Conservation (phyloP, 208 protist species). For the Trichomonas gallinae region DNA sequence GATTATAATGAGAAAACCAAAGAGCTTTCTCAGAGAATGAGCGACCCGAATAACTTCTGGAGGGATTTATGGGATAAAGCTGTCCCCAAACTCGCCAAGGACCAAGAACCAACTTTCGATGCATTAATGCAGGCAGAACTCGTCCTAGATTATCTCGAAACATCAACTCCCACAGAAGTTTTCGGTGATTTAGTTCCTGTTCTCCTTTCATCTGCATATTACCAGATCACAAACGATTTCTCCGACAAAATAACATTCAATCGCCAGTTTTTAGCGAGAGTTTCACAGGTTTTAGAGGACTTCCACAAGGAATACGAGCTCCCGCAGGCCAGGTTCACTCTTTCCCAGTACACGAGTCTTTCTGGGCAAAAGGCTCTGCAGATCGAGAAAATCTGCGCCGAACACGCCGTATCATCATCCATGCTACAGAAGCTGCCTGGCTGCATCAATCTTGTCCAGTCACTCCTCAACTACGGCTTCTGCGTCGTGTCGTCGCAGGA, state of each 20-base stretch:
- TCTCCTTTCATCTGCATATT: neutral
- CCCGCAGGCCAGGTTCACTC: neutral
- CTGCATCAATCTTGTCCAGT: neutral
- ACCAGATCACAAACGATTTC: neutral
- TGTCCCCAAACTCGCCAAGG: neutral
- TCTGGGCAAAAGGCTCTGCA: neutral
- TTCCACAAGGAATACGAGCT: neutral
- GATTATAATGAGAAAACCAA: neutral
- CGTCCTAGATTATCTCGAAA: neutral
- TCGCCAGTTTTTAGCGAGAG: neutral
- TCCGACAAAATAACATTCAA: neutral
- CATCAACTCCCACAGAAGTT: neutral
- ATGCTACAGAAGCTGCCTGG: neutral
- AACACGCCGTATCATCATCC: neutral
- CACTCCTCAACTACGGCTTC: neutral
- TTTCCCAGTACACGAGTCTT: neutral
- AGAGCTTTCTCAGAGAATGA: neutral
- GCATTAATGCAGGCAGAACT: neutral
- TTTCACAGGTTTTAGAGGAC: neutral
- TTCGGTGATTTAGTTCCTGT: conserved; percentile 4
- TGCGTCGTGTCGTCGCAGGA: neutral
- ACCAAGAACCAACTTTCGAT: neutral
- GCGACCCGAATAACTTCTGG: neutral
- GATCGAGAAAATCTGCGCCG: neutral
- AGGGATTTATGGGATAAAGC: neutral